Evolutionary conservation across 2,329 filamentous ascomycete genomes (phyloP).

Genomic region (Botrytis deweyae): DNA sequence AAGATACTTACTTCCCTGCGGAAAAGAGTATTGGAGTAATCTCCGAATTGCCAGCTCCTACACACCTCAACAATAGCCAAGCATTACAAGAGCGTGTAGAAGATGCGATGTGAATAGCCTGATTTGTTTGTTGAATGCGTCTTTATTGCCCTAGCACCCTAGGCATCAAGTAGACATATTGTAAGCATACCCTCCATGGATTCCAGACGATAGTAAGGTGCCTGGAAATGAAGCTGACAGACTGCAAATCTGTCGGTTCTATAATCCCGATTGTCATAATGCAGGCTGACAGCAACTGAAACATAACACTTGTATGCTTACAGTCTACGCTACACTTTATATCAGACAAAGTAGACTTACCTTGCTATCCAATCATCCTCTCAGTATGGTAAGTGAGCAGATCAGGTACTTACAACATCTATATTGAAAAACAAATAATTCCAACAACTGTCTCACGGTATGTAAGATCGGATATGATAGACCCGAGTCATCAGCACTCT

Average conservation of each 20-base stretch:
- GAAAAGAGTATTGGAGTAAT: background rate
- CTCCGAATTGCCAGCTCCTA: background rate
- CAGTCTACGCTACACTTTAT: background rate
- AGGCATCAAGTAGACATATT: background rate
- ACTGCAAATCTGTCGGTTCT: background rate
- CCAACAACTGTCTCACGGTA: background rate
- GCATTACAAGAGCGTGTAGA: background rate
- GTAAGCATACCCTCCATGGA: background rate
- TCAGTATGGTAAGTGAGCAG: background rate
- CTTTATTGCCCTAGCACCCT: no score
- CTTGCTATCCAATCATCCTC: background rate
- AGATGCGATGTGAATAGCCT: background rate
- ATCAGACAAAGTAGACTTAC: background rate
- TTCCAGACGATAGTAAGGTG: background rate
- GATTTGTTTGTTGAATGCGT: background rate
- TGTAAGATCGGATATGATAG: background rate
- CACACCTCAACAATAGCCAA: background rate
- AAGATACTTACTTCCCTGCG: background rate
- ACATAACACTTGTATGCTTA: constrained; percentile 2
- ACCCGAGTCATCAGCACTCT: constrained; percentile 4
- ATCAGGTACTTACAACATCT: background rate
- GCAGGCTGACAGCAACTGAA: constrained; percentile 5
- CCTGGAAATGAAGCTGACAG: background rate
- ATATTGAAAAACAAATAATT: background rate
- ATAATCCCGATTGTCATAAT: background rate